Conservation (phyloP, 2,329 filamentous ascomycete genomes). For the Fusarium sp. region DNA sequence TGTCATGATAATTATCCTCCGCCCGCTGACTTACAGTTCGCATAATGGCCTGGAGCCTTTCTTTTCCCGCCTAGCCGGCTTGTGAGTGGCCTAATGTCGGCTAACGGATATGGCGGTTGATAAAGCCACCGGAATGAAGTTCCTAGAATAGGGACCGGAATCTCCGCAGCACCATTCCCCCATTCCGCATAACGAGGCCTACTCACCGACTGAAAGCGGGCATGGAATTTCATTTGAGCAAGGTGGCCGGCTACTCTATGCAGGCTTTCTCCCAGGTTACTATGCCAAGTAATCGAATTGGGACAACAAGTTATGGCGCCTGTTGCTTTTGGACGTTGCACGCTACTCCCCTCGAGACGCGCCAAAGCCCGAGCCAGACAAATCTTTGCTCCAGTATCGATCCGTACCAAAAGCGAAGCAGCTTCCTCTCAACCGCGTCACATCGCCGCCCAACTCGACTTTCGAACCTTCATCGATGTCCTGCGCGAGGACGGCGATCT, state of each 20-base stretch:
- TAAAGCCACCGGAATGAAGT: not conserved
- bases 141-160: not conserved
- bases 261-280: not conserved
- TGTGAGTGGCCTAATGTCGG: not conserved
- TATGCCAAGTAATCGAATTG: not conserved
- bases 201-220: not conserved
- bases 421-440: not conserved
- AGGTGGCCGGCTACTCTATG: not conserved
- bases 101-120: not conserved
- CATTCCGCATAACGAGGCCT: not conserved
- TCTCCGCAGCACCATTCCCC: not conserved
- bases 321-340: not conserved
- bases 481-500: conserved; percentile 53
- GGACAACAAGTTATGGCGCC: not conserved
- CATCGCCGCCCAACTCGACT: conserved; percentile 16
- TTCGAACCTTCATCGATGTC: conserved; percentile 19
- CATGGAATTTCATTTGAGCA: not conserved
- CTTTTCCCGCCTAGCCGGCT: not conserved
- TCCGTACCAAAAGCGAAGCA: not conserved
- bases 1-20: not conserved
- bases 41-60: not conserved
- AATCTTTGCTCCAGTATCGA: not conserved
- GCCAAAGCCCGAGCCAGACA: not conserved
- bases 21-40: not conserved
- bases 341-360: not conserved